phyloP scores from a whole-genome alignment of 2,329 filamentous ascomycete species.

The Atkinsonella texensis region DNA sequence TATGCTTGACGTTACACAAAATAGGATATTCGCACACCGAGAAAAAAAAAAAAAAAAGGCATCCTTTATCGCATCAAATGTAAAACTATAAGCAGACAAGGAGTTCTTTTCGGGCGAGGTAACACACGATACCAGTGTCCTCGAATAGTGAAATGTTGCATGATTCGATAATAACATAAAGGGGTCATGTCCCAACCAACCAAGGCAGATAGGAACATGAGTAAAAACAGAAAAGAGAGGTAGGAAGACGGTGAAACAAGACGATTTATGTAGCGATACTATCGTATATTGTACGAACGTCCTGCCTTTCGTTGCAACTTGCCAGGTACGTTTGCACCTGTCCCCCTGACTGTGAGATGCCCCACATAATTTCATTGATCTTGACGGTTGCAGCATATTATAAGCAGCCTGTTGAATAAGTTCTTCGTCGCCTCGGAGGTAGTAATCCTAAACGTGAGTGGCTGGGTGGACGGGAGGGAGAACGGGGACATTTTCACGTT shows the following conservation, averaged over 20 bases:
- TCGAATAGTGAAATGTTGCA: neutral
- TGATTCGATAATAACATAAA: neutral
- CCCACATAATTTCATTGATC: neutral
- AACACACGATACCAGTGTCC: neutral
- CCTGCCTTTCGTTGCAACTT: neutral
- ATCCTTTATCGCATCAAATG: no score
- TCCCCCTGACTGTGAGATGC: no score
- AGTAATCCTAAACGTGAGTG: conserved; percentile 38
- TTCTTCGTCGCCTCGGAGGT: conserved; percentile 26
- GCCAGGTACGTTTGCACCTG: neutral
- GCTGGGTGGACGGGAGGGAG: conserved; percentile 32
- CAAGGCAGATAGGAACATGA: neutral
- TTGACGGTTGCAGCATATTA: neutral
- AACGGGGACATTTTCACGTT: conserved; percentile 30
- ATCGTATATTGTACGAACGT: neutral
- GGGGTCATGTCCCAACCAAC: no score
- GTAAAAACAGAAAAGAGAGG: neutral
- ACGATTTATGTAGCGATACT: neutral
- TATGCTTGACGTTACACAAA: no score
- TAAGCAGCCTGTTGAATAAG: conserved; percentile 13
- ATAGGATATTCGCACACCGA: no score
- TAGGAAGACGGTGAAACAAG: conserved; percentile 17
- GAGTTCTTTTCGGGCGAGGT: neutral
- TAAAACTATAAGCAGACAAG: neutral
- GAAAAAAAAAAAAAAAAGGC: no score